Evolutionary conservation across 2,329 filamentous ascomycete genomes (phyloP).

Genomic region (Trichoderma sp.): DNA sequence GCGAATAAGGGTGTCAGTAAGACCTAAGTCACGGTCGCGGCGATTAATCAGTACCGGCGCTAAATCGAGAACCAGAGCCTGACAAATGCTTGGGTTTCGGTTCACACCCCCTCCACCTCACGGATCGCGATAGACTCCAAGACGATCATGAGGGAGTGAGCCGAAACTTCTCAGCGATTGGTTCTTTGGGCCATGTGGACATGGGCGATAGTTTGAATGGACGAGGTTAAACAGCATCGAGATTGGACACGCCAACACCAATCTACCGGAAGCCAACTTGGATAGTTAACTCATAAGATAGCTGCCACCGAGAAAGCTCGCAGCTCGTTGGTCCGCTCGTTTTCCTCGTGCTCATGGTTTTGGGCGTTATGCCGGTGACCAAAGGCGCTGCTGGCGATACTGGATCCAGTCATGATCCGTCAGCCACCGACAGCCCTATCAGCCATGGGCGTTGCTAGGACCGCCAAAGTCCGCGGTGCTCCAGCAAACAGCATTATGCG

Average conservation of each 20-base stretch:
- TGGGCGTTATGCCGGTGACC: neutral
- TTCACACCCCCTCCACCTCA: slow-evolving; percentile 10
- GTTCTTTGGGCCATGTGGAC: neutral
- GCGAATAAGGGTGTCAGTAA: neutral
- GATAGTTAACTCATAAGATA: neutral
- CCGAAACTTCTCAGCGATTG: neutral
- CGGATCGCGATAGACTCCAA: neutral
- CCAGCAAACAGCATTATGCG: slow-evolving; percentile 5
- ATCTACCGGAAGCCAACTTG: neutral
- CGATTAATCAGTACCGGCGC: slow-evolving; percentile 3
- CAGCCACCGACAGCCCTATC: slow-evolving; percentile 1
- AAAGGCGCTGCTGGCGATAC: neutral
- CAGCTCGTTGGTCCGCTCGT: neutral
- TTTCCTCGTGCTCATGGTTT: neutral
- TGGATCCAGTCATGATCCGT: neutral
- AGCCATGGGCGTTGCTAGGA: neutral
- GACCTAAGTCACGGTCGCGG: slow-evolving; percentile 10
- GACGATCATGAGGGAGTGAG: slow-evolving; percentile 13
- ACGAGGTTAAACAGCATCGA: neutral
- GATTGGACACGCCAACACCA: neutral
- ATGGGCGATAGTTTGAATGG: neutral
- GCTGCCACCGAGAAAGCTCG: neutral
- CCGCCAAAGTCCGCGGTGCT: neutral
- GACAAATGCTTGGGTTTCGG: neutral
- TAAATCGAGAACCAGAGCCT: slow-evolving; percentile 1